Percentiles rank a stretch among this genome's conserved stretches.
phyloP scores from a whole-genome alignment of 441 rosid species.

The Populus hybrid region DNA sequence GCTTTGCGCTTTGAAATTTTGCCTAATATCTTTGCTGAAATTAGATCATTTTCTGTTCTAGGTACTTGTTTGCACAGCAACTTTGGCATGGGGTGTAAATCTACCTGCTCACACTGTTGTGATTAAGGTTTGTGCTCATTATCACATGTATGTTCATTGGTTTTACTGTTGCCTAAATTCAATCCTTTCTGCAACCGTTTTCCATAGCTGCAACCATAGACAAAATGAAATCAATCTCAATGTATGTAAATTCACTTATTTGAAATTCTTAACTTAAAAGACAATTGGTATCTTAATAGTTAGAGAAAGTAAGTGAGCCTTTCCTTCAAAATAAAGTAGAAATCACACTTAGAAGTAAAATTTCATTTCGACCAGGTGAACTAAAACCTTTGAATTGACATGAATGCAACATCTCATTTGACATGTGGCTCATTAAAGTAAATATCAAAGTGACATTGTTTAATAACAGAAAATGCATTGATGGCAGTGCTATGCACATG shows the following conservation, averaged over 20 bases:
- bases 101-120: constrained; percentile 98
- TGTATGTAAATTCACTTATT: not conserved
- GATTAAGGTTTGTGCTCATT: constrained; percentile 67
- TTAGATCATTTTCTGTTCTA: constrained; percentile 35
- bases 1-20: constrained; percentile 18
- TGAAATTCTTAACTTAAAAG: no score
- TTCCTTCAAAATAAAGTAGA: not conserved
- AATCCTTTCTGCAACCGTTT: no score
- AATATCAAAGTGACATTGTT: not conserved
- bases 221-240: not conserved
- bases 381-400: no score
- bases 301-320: no score
- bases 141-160: not conserved
- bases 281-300: no score
- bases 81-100: constrained; percentile 99
- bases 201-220: not conserved
- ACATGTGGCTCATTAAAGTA: not conserved
- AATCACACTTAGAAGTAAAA: not conserved
- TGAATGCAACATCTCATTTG: not conserved
- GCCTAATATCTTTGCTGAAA: constrained; percentile 12
- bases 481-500: not conserved
- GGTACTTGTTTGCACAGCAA: constrained; percentile 99
- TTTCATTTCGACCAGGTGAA: not conserved
- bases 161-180: constrained; percentile 1
- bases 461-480: not conserved